Conservation (phyloP, 768 basidiomycete genomes). For the Wakefieldia striispora region DNA sequence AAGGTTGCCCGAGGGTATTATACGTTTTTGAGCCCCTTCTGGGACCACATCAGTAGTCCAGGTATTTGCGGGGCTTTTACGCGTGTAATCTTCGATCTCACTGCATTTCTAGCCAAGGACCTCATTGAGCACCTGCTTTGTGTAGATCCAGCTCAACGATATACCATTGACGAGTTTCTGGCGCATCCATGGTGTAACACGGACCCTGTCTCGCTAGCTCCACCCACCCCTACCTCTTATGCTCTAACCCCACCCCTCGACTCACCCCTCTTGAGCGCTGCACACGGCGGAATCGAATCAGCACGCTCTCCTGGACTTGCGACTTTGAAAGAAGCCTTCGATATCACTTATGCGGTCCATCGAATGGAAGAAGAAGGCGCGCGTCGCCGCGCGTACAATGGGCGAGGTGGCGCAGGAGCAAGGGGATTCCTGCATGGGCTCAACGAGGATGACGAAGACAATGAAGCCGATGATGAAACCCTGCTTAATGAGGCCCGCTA, state of each 20-base stretch:
- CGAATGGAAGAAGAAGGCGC: conserved; percentile 99
- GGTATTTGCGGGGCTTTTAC: conserved; percentile 44
- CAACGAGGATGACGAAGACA: conserved; percentile 90
- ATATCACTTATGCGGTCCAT: conserved; percentile 98
- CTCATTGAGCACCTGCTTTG: conserved; percentile 93
- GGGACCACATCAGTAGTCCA: conserved; percentile 88
- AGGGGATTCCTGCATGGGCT: conserved; percentile 79
- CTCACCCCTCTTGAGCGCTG: conserved; percentile 85
- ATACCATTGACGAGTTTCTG: conserved; percentile 97
- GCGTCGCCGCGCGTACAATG: conserved; percentile 76
- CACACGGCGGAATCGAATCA: conserved; percentile 67
- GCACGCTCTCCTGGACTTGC: conserved; percentile 91
- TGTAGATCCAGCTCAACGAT: conserved; percentile 92
- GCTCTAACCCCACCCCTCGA: conserved; percentile 56
- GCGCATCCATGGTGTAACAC: conserved; percentile 94
- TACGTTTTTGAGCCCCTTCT: conserved; percentile 98
- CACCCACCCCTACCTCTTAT: conserved; percentile 60
- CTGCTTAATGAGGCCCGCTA: conserved; percentile 49
- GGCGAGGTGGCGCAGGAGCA: conserved; percentile 71
- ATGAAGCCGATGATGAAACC: conserved; percentile 46
- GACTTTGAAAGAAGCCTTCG: conserved; percentile 95
- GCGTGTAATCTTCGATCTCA: conserved; percentile 7
- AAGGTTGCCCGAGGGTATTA: conserved; percentile 98
- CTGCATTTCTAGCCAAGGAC: conserved; percentile 71
- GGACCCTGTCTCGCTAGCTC: conserved; percentile 57